A percentile compares a stretch with the other conserved stretches of the same genome.
Conservation (phyloP, 305 asterid species). For the Ilex paraguariensis region DNA sequence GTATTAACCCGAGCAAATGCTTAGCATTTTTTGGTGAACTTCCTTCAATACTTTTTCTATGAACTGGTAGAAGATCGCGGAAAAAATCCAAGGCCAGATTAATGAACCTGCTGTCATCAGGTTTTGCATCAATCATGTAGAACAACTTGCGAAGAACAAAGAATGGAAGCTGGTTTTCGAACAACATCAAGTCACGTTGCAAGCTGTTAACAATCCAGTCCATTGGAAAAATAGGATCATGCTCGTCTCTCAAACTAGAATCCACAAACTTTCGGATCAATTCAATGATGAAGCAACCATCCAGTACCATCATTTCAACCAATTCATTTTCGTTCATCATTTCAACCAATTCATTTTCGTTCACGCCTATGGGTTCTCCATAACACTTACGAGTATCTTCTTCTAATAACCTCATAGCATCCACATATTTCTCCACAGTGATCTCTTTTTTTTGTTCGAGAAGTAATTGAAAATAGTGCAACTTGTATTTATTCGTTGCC, state of each 20-base stretch:
- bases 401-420: no score
- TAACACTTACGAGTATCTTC: no score
- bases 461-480: no score
- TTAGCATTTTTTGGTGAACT: slow-evolving; percentile 2
- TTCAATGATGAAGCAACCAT: slow-evolving; percentile 22
- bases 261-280: slow-evolving; percentile 3
- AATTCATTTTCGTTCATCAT: slow-evolving; percentile 12
- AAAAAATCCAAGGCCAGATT: slow-evolving; percentile 5
- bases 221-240: background rate
- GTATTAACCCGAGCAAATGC: slow-evolving; percentile 24
- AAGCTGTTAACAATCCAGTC: slow-evolving; percentile 7
- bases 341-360: slow-evolving; percentile 2
- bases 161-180: slow-evolving; percentile 20
- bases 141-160: slow-evolving; percentile 14
- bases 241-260: no score
- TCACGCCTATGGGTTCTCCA: background rate
- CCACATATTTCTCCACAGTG: no score
- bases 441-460: no score
- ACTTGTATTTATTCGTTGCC: no score
- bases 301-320: slow-evolving; percentile 18
- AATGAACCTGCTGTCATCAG: no score
- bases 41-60: background rate
- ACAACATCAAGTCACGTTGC: no score
- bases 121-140: slow-evolving; percentile 12
- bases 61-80: slow-evolving; percentile 14